Conservation (phyloP, 2,329 filamentous ascomycete species). For the Coniella vitis region DNA sequence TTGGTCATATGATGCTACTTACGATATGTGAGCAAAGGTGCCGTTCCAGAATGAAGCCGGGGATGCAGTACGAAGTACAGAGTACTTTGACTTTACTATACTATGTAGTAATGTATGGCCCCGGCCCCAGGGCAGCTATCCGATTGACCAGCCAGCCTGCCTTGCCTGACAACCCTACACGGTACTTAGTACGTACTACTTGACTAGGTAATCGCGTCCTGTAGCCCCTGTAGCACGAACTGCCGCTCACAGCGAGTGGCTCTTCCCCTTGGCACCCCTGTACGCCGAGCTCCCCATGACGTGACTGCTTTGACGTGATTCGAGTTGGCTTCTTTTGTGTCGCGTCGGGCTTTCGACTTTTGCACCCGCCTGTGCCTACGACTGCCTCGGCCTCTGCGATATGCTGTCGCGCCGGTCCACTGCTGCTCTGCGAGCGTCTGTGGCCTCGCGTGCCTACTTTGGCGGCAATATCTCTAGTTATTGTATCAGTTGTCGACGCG, state of each 20-base stretch:
- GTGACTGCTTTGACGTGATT: not conserved
- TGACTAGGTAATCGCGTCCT: too few relatives aligned
- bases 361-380: not conserved
- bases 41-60: too few relatives aligned
- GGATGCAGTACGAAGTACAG: too few relatives aligned
- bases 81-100: too few relatives aligned
- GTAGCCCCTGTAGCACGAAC: too few relatives aligned
- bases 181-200: too few relatives aligned
- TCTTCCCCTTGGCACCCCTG: too few relatives aligned
- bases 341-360: not conserved
- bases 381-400: not conserved
- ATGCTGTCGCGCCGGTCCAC: conserved; percentile 13
- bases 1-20: too few relatives aligned
- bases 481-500: not conserved
- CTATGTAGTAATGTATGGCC: too few relatives aligned
- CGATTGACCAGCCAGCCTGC: conserved; percentile 7
- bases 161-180: too few relatives aligned
- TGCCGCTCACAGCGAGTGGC: too few relatives aligned
- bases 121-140: not conserved
- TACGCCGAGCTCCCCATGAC: not conserved
- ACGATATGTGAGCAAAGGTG: too few relatives aligned
- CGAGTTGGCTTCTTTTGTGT: not conserved
- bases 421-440: conserved; percentile 8
- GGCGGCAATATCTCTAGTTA: not conserved
- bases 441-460: not conserved